Percentiles rank a stretch among this genome's conserved stretches.
Evolutionary conservation across 495 filamentous ascomycete genomes (phyloP).

Genomic region (Aspergillus diversus): DNA sequence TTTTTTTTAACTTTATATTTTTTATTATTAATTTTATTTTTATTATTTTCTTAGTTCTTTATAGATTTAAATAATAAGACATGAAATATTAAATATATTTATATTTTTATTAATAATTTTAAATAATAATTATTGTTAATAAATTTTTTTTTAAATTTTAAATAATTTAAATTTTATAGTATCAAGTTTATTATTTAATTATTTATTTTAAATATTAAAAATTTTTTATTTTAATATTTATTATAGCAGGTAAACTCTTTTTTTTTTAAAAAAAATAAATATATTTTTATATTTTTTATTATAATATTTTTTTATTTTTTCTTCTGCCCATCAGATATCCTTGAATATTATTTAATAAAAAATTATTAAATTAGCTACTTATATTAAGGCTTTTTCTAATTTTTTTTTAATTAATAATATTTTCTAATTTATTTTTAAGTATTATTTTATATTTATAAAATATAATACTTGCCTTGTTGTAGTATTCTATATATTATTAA

Average conservation of each 20-base stretch:
- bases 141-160: not conserved
- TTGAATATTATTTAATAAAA: not conserved
- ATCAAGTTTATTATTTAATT: not conserved
- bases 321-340: not conserved
- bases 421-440: not conserved
- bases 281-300: not conserved
- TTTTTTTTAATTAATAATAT: not conserved
- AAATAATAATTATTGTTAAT: not conserved
- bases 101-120: not conserved
- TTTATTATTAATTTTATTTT: no score
- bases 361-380: not conserved
- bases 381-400: not conserved
- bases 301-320: not conserved
- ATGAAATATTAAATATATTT: not conserved
- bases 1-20: not conserved
- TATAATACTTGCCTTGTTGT: not conserved
- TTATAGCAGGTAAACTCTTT: not conserved
- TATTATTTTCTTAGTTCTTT: no score
- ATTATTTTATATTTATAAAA: not conserved
- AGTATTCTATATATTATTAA: not conserved
- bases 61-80: no score
- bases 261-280: not conserved
- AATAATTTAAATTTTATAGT: not conserved
- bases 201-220: not conserved
- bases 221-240: no score